These are phyloP conservation scores for Penstemon davidsonii DNA, from an alignment of 257 asterid genomes.

Conservation along the genomic window DNA sequence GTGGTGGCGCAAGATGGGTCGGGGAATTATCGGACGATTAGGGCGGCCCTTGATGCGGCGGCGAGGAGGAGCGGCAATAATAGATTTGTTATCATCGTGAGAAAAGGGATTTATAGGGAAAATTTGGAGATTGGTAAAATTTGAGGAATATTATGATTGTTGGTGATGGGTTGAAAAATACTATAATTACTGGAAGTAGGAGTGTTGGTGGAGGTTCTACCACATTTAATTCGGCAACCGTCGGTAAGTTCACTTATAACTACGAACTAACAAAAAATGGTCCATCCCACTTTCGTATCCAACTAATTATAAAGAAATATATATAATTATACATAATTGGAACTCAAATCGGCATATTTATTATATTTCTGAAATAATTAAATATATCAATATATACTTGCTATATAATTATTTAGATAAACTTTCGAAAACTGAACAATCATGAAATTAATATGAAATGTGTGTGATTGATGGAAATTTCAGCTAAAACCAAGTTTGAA, in stretches of 20 bases:
- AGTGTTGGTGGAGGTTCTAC: slow-evolving; percentile 77
- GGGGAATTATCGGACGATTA: slow-evolving; percentile 39
- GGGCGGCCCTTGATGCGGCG: slow-evolving; percentile 47
- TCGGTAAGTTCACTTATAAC: slow-evolving; percentile 43
- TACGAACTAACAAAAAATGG: too few relatives aligned
- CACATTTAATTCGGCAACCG: slow-evolving; percentile 72
- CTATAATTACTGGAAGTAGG: slow-evolving; percentile 69
- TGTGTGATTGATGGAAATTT: too few relatives aligned
- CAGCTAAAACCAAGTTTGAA: too few relatives aligned
- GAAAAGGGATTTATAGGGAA: slow-evolving; percentile 51
- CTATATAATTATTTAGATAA: too few relatives aligned
- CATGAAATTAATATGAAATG: too few relatives aligned
- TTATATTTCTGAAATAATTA: too few relatives aligned
- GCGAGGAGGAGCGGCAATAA: slow-evolving; percentile 36
- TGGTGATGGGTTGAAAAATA: slow-evolving; percentile 63
- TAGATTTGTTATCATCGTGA: slow-evolving; percentile 47
- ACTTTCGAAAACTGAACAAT: too few relatives aligned
- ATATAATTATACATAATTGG: too few relatives aligned
- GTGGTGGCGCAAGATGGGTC: slow-evolving; percentile 63
- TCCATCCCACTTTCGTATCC: too few relatives aligned
- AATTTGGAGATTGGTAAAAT: slow-evolving; percentile 35
- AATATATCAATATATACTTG: too few relatives aligned
- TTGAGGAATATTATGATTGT: slow-evolving; percentile 63
- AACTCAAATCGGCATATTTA: too few relatives aligned
- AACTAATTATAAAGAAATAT: too few relatives aligned